Conservation (phyloP, 2,329 filamentous ascomycete genomes). For the Gaeumannomyces sp. region DNA sequence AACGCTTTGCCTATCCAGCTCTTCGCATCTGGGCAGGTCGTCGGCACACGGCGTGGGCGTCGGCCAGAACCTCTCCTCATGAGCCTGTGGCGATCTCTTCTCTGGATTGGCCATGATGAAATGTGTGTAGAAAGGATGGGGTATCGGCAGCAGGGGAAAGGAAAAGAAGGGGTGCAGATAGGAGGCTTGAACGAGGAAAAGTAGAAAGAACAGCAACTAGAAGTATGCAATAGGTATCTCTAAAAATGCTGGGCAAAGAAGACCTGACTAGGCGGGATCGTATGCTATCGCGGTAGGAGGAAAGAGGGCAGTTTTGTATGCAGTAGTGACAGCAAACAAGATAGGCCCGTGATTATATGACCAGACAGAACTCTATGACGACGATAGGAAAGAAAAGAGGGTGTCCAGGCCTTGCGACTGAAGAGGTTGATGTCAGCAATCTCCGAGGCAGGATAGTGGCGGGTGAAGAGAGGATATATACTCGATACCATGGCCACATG, state of each 20-base stretch:
- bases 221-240: too few species aligned
- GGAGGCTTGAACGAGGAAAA: neutral
- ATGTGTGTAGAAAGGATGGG: neutral
- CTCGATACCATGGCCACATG: neutral
- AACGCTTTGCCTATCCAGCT: conserved; percentile 6
- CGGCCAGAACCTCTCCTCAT: neutral
- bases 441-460: neutral
- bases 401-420: neutral
- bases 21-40: neutral
- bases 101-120: neutral
- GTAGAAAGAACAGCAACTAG: neutral
- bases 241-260: neutral
- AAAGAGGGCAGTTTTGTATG: neutral
- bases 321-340: neutral
- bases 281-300: neutral
- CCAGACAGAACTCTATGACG: neutral
- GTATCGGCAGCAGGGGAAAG: neutral
- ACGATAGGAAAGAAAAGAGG: neutral
- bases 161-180: neutral
- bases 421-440: neutral
- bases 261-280: neutral
- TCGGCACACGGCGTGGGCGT: neutral
- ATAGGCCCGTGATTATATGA: neutral
- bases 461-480: neutral
- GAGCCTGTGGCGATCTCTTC: neutral